phyloP scores from a whole-genome alignment of 768 basidiomycete genomes.

The Lactarius trivialis region DNA sequence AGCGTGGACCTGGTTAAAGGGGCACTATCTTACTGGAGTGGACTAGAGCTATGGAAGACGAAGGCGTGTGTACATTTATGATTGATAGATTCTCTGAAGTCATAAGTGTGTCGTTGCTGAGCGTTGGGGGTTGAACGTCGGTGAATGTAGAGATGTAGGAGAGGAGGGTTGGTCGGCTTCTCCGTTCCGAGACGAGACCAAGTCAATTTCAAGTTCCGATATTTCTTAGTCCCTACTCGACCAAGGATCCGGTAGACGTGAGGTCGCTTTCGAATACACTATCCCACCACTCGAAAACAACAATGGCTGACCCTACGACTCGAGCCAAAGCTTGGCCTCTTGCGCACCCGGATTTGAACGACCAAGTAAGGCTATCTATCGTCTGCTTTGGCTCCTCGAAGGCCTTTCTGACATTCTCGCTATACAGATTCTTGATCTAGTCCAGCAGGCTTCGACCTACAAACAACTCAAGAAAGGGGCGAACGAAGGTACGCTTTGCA shows the following conservation, averaged over 20 bases:
- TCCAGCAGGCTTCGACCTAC: conserved; percentile 94
- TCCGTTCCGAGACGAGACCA: neutral
- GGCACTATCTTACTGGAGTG: conserved; percentile 55
- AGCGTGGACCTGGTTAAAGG: neutral
- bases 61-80: conserved; percentile 71
- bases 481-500: conserved; percentile 73
- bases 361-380: conserved; percentile 51
- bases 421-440: conserved; percentile 83
- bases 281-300: conserved; percentile 34
- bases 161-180: neutral
- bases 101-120: conserved; percentile 19
- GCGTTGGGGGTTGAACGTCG: conserved; percentile 1
- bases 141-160: neutral
- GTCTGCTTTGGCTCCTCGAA: neutral
- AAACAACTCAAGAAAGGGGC: conserved; percentile 99
- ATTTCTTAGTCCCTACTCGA: conserved; percentile 31
- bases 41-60: conserved; percentile 64
- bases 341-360: conserved; percentile 80
- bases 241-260: conserved; percentile 83
- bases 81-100: conserved; percentile 37
- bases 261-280: conserved; percentile 47
- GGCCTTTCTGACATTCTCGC: conserved; percentile 1
- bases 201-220: conserved; percentile 5
- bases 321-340: conserved; percentile 85
- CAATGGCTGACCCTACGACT: conserved; percentile 51